Base-by-base conservation (phyloP, 495 filamentous ascomycete species). In the Penicillium angulare region DNA sequence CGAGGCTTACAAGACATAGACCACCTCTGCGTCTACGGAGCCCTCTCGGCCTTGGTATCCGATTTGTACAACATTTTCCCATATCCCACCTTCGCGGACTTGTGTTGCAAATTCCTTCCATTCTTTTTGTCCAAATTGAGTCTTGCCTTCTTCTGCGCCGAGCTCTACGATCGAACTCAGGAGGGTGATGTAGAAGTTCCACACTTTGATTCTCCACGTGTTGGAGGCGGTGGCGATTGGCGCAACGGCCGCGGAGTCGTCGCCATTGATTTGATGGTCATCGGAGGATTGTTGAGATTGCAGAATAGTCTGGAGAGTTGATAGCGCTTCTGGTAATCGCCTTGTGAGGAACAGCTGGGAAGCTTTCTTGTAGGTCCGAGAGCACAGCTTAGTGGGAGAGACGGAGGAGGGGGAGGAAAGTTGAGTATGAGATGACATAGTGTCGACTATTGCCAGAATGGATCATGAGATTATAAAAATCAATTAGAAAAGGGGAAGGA, bases 121-220 rank as follows among this genome's bases (percentile, higher is more conserved):
- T 54, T 89, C 83, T 50, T 86, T 80, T 34, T 79, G 83, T 0
- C 95, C 95, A 74, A 97, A 92, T 20, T 84, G 79, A 13, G 80
- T 80, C 69, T 92, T 96, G 24, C 92, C 93, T 63, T 96, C 90
- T 57, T 96, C 89, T n/a, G 85, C 70, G 15, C 88, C 89, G 56
- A 97, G 75, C 53, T 97, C 91, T 29, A 92, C 77, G 39, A 96
- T 86, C 20, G 88, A 88, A 70, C 96, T 95, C 27, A 97, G 78
- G 20, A 97, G 82, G 0, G 90, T 95, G 43, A 97, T 81, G 67
- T 97, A 97, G 57, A 98, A 78, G 68, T 89, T 95, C 95, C 95
- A 98, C 47, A 97, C 83, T 67, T 96, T 97, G 69, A 96, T 89
- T 53, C 92, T 78, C 49, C 87, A 89, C 32, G 83, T 85, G 44